Evolutionary conservation across 1,139 yeast species (phyloP).

Genomic region (Pichia sp.): DNA sequence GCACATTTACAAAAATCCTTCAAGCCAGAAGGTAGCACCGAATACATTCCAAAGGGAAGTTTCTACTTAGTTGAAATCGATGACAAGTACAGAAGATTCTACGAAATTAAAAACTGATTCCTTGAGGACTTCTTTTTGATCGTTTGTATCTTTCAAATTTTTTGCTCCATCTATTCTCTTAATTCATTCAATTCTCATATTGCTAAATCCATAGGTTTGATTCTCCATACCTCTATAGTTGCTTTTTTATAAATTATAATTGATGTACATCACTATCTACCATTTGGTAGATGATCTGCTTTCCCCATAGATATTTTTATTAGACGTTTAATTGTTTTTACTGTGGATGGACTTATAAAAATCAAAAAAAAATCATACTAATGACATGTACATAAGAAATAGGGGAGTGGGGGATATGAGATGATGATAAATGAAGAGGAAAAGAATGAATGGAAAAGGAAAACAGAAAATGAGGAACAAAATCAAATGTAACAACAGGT

Average conservation of each 20-base stretch:
- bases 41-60: slow-evolving; percentile 65
- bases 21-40: slow-evolving; percentile 76
- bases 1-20: slow-evolving; percentile 78
- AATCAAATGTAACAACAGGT: neutral
- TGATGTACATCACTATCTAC: neutral
- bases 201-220: neutral
- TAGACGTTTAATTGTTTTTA: too few species aligned
- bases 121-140: neutral
- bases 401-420: neutral
- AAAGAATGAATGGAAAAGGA: too few species aligned
- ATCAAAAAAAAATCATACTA: neutral
- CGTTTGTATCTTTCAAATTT: slow-evolving; percentile 1
- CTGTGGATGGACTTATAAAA: neutral
- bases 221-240: neutral
- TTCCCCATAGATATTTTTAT: too few species aligned
- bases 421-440: neutral
- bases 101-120: slow-evolving; percentile 39
- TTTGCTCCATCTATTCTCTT: slow-evolving; percentile 1
- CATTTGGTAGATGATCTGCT: neutral
- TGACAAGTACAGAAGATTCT: slow-evolving; percentile 83
- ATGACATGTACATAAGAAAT: neutral
- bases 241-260: neutral
- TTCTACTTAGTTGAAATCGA: slow-evolving; percentile 83
- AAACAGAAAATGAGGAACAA: neutral
- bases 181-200: slow-evolving; percentile 3